phyloP scores from a whole-genome alignment of 441 rosid genomes.

The Biscutella laevigata region DNA sequence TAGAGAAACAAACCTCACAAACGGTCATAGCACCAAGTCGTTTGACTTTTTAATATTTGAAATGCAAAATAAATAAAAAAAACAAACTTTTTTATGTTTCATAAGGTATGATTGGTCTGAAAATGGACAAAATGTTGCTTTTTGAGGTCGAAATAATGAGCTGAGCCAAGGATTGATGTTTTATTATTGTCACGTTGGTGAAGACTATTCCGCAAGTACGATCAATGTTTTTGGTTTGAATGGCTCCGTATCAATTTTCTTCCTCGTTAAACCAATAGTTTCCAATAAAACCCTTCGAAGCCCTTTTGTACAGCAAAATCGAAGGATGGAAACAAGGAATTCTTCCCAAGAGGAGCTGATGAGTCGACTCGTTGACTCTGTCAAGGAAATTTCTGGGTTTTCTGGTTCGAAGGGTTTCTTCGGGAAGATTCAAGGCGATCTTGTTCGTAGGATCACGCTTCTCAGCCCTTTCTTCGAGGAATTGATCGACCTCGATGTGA shows the following conservation, averaged over 20 bases:
- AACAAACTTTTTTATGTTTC: not conserved
- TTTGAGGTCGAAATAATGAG: not conserved
- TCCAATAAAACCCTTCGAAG: not conserved
- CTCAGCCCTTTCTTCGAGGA: slow-evolving; percentile 93
- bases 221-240: not conserved
- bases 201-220: slow-evolving; percentile 1
- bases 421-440: slow-evolving; percentile 64
- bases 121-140: slow-evolving; percentile 12
- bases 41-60: not conserved
- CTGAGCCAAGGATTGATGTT: too few species aligned
- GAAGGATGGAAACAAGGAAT: slow-evolving; percentile 32
- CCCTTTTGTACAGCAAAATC: not conserved
- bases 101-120: not conserved
- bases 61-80: not conserved
- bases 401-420: slow-evolving; percentile 47
- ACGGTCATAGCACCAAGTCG: not conserved
- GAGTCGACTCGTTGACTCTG: slow-evolving; percentile 40
- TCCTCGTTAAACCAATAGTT: not conserved
- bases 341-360: slow-evolving; percentile 35
- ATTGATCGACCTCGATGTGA: slow-evolving; percentile 40
- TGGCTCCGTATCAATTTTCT: not conserved
- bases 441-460: slow-evolving; percentile 79
- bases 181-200: slow-evolving; percentile 8
- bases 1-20: too few species aligned
- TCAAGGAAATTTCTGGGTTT: slow-evolving; percentile 53